Evolutionary conservation across 1,284 basidiomycete genomes (phyloP), one percentile per base, ranked within the genome.

Genomic region (Cronartium ribicola): DNA sequence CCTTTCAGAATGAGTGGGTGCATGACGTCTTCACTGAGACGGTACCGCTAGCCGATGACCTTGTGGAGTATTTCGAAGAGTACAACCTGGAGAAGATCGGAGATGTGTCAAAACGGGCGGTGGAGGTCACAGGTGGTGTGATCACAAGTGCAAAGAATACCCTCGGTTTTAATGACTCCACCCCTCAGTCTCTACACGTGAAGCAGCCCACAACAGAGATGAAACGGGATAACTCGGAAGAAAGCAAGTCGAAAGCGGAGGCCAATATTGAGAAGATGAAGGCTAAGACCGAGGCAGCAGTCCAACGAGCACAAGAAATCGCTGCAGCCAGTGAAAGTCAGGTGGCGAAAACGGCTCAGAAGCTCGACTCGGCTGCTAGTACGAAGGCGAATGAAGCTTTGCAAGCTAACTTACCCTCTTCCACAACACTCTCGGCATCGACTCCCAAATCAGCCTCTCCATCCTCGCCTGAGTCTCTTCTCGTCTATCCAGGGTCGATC

Each of bases 61-160:
- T 95, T 80, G 85, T 94, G 48, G 88, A 93, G 76, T 90, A 88
- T 79, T 89, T 89, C 6, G 91, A 94, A 80, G 85, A 87, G 61
- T 84, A 88, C 78, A 85, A 88, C 36, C 67, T 78, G 57, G 70
- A 73, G 36, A 61, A 65, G 17, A 11, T 73, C 20, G 70, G 61
- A 20, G 63, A 73, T n/a, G 37, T 66, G 20, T 73, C 70, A 4
- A 73, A 73, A 39, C n/a, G 51, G 4, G 64, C 63, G 6, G 57
- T 73, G 7, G 37, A 73, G 20, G 39, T 60, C n/a, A 5, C 55
- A 14, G 63, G 43, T 6, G n/a, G 43, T 39, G 48, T 62, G 17
- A 66, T 66, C 70, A 20, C 46, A 3, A 57, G 51, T n/a, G 64
- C 64, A 29, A 73, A 73, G 36, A n/a, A 46, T 3, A 57, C 40